Evolutionary conservation across 2,329 filamentous ascomycete genomes (phyloP), one percentile per base, ranked within the genome.

Genomic region (Mollisia scopiformis): DNA sequence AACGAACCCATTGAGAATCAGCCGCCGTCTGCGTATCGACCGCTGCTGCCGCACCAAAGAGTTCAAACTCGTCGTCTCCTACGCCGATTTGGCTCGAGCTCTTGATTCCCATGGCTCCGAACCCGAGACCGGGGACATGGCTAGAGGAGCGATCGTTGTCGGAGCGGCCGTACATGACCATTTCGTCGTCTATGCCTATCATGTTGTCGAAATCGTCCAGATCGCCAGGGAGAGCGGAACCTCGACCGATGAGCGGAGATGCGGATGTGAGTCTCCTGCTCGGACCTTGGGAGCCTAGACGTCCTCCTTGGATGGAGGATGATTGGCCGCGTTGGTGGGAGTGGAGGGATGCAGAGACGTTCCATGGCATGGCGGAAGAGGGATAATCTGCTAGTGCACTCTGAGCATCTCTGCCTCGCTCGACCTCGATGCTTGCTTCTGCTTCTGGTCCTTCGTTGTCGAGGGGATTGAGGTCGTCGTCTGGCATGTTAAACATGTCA

Each of bases 321-420:
- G 78, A 76, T 16, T 75, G 69, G 57, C 16, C 68, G 56, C 78
- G 39, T 47, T 70, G 69, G 47, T 84, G 87, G 55, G 81, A 81
- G 55, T 81, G 78, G 4, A 81, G 70, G 2, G 84, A 86, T 3
- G 82, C 80, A 7, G 80, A 84, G 47, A 83, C 76, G 65, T 90
- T 90, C 88, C 88, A 91, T 11, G 88, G 88, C 81, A 90, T 86
- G n/a, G 82, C 77, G 4, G 83, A 85, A 25, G 85, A 84, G 28
- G 84, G 83, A 56, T 88, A 84, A 61, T 96, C 90, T 4, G 86
- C 84, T 56, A 95, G 82, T 7, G 85, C 83, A 0, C 84, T 82
- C 0, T 80, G 84, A 1, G 84, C 89, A 43, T 91, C 85, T 75
- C 91, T 86, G 21, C 88, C 90, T 25, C 91, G 75, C 73, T 96